These are phyloP conservation scores for Onygena corvina DNA, from an alignment of 2,329 filamentous ascomycete species.

Conservation along the genomic window DNA sequence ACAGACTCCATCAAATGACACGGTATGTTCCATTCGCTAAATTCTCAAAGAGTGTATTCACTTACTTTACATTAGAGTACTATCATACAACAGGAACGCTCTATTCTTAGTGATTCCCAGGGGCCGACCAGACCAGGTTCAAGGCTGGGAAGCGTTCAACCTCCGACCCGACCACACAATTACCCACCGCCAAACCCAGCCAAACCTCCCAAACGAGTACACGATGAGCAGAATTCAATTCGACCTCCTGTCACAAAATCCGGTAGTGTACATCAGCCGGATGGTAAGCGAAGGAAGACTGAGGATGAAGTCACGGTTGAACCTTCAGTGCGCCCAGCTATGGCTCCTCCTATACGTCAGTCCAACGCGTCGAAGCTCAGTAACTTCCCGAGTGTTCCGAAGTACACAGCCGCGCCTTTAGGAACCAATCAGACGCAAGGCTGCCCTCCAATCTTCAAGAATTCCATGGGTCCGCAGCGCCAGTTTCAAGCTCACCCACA, in stretches of 20 bases:
- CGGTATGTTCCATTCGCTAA: constrained; percentile 21
- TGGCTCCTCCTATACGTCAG: constrained; percentile 73
- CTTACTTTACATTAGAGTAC: constrained; percentile 19
- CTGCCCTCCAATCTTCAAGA: constrained; percentile 12
- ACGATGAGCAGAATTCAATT: constrained; percentile 49
- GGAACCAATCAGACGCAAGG: constrained; percentile 43
- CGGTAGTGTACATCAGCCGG: constrained; percentile 50
- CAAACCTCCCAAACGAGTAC: constrained; percentile 59
- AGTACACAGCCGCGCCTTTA: constrained; percentile 17
- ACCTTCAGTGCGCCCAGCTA: constrained; percentile 53
- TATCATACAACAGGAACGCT: constrained; percentile 24
- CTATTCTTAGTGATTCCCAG: constrained; percentile 20
- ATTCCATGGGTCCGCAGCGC: constrained; percentile 35
- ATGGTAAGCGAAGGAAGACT: constrained; percentile 69
- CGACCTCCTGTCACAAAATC: constrained; percentile 30
- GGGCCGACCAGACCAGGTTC: constrained; percentile 41
- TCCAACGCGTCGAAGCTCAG: constrained; percentile 62
- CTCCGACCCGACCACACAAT: constrained; percentile 50
- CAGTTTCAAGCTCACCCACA: constrained; percentile 29
- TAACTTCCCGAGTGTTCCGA: constrained; percentile 25
- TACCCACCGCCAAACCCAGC: constrained; percentile 55
- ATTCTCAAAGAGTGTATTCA: background rate
- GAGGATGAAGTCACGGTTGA: constrained; percentile 55
- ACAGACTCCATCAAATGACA: constrained; percentile 25
- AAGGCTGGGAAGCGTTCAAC: constrained; percentile 39